A percentile compares a stretch with the other conserved stretches of the same genome.
phyloP scores from a whole-genome alignment of 164 flowering plant species.

The Stephania yunnanensis region DNA sequence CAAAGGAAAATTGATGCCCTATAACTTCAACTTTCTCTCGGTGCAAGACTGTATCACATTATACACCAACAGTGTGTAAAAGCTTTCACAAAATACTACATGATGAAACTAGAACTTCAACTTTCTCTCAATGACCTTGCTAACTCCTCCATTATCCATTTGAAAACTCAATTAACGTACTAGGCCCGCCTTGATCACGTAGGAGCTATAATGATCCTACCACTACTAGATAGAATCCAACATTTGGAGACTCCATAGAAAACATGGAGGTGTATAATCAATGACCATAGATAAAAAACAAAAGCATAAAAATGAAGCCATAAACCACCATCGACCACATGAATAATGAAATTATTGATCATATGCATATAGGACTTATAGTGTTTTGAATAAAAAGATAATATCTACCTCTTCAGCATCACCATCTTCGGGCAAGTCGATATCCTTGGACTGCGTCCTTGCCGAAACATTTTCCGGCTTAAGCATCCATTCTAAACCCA shows the following conservation, averaged over 20 bases:
- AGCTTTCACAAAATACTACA: not conserved
- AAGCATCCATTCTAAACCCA: constrained; percentile 93
- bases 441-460: constrained; percentile 11
- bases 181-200: not conserved
- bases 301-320: not conserved
- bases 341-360: too few relatives aligned
- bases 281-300: not conserved
- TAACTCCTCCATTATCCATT: not conserved
- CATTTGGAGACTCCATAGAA: not conserved
- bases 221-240: too few relatives aligned
- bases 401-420: constrained; percentile 49
- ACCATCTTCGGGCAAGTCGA: constrained; percentile 36
- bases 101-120: too few relatives aligned
- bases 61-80: not conserved
- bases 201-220: not conserved
- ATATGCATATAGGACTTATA: too few relatives aligned
- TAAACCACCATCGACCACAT: too few relatives aligned
- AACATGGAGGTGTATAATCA: not conserved
- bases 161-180: not conserved
- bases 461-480: constrained; percentile 38
- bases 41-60: not conserved
- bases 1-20: not conserved
- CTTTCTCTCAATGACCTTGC: not conserved
- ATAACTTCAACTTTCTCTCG: not conserved
- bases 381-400: not conserved